These are phyloP conservation scores for Pistacia atlantica DNA, from an alignment of 345 rosid genomes.

Conservation along the genomic window DNA sequence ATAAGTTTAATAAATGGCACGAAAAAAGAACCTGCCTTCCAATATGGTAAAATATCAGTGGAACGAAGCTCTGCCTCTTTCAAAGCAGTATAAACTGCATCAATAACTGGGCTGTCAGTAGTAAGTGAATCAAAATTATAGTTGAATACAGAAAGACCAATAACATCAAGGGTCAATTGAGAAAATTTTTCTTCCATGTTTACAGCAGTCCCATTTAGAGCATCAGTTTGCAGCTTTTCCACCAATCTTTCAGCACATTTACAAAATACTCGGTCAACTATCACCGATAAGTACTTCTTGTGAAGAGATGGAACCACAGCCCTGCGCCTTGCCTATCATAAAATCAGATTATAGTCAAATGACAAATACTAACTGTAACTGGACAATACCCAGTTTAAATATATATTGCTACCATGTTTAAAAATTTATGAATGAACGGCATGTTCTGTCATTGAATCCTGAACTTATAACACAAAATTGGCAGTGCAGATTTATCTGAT, in stretches of 20 bases:
- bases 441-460: background rate
- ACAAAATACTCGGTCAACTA: conserved; percentile 89
- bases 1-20: conserved; percentile 5
- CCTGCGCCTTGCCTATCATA: conserved; percentile 74
- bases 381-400: conserved; percentile 6
- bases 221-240: conserved; percentile 74
- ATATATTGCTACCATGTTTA: background rate
- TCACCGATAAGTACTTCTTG: conserved; percentile 84
- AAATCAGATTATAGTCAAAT: conserved; percentile 18
- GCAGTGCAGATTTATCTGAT: too few species aligned
- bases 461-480: background rate
- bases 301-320: conserved; percentile 96
- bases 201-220: conserved; percentile 68
- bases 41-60: conserved; percentile 87
- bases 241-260: conserved; percentile 90
- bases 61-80: conserved; percentile 96
- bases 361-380: background rate
- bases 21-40: conserved; percentile 66
- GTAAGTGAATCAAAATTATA: conserved; percentile 81
- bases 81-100: conserved; percentile 86
- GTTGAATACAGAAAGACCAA: conserved; percentile 84
- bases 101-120: conserved; percentile 85
- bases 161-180: conserved; percentile 89
- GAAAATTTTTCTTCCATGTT: conserved; percentile 94
- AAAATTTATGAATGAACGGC: background rate